Evolutionary conservation across 495 filamentous ascomycete species (phyloP).

Genomic region (Penicillium flavigenum): DNA sequence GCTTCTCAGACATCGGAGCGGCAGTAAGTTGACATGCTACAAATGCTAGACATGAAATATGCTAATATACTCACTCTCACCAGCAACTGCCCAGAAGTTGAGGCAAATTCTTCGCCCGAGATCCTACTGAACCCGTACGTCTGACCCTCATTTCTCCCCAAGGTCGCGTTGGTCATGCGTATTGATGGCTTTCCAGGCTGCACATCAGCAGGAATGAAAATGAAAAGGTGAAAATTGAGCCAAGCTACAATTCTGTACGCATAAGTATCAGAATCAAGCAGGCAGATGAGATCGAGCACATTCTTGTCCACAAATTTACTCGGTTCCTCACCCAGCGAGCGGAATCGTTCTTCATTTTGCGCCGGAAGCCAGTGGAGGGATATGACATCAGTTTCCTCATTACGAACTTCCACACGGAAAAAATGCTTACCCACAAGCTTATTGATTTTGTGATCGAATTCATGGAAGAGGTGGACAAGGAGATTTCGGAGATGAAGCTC

Average conservation of each 20-base stretch:
- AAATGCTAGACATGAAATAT: background rate
- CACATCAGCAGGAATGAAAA: slow-evolving; percentile 88
- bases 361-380: slow-evolving; percentile 94
- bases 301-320: slow-evolving; percentile 92
- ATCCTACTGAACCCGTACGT: slow-evolving; percentile 83
- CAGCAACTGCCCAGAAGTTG: slow-evolving; percentile 90
- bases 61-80: background rate
- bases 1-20: slow-evolving; percentile 93
- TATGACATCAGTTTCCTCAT: slow-evolving; percentile 99
- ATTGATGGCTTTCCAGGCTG: slow-evolving; percentile 5
- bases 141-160: background rate
- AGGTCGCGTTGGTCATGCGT: background rate
- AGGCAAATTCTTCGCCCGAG: slow-evolving; percentile 78
- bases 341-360: slow-evolving; percentile 94
- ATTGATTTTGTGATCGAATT: slow-evolving; percentile 99
- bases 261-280: slow-evolving; percentile 98
- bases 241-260: slow-evolving; percentile 90
- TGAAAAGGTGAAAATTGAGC: slow-evolving; percentile 76
- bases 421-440: slow-evolving; percentile 97
- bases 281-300: slow-evolving; percentile 97
- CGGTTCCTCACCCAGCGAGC: slow-evolving; percentile 93
- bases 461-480: slow-evolving; percentile 99
- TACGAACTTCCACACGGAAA: slow-evolving; percentile 96
- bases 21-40: slow-evolving; percentile 31
- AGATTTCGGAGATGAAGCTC: slow-evolving; percentile 99